phyloP scores from a whole-genome alignment of 192 early-diverging fungal genomes.

The Linnemannia schmuckeri region DNA sequence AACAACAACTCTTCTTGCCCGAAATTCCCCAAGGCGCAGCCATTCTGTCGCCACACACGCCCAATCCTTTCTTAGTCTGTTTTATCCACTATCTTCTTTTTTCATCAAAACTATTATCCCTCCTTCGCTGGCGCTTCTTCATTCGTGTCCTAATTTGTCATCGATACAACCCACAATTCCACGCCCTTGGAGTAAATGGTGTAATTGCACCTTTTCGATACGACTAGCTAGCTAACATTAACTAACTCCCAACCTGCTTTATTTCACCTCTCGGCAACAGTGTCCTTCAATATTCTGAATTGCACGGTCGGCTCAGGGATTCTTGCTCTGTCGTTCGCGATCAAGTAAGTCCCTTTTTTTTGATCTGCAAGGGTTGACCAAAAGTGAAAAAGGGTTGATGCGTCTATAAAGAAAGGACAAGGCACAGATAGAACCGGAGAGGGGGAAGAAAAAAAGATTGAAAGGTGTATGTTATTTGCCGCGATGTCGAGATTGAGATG shows the following conservation, averaged over 20 bases:
- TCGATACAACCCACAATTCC: not conserved
- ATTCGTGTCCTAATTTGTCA: not conserved
- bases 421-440: not conserved
- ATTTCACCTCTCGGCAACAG: not conserved
- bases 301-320: conserved; percentile 78
- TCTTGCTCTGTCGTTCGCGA: conserved; percentile 74
- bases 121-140: no score
- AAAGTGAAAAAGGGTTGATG: not conserved
- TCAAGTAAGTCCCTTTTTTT: conserved; percentile 56
- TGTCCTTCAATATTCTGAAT: conserved; percentile 75
- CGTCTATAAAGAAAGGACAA: not conserved
- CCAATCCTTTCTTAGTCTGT: not conserved
- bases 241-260: not conserved
- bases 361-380: not conserved
- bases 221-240: no score
- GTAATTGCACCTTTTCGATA: not conserved
- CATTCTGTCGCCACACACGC: not conserved
- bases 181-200: not conserved
- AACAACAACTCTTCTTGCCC: no score
- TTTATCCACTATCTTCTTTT: not conserved
- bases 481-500: not conserved
- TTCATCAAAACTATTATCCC: not conserved
- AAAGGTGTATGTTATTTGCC: not conserved
- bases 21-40: not conserved
- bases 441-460: not conserved